Evolutionary conservation across 2,329 filamentous ascomycete species (phyloP).

Genomic region (Aspergillus proliferans): DNA sequence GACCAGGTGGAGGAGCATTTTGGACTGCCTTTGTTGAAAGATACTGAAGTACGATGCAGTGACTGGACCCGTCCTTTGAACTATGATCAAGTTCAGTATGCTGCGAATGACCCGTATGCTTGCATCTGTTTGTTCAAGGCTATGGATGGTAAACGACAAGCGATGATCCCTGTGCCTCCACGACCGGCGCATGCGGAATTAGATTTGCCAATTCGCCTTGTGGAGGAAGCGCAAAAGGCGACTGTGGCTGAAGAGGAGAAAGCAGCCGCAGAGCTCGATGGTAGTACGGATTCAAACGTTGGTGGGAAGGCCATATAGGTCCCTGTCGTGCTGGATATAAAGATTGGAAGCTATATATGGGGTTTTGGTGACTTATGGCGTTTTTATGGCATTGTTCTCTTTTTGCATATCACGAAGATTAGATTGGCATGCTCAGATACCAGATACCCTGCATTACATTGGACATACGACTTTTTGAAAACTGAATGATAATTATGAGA

Average conservation of each 20-base stretch:
- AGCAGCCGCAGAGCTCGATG: background rate
- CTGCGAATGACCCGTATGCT: constrained; percentile 79
- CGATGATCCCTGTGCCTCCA: constrained; percentile 64
- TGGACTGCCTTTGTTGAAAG: constrained; percentile 70
- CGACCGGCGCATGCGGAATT: constrained; percentile 64
- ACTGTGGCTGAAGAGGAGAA: background rate
- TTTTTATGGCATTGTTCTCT: background rate
- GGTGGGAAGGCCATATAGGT: background rate
- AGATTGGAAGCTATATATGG: background rate
- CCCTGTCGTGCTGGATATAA: background rate
- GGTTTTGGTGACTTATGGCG: background rate
- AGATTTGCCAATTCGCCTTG: constrained; percentile 51
- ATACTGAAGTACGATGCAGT: constrained; percentile 59
- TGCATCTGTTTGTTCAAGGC: constrained; percentile 65
- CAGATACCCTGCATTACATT: background rate
- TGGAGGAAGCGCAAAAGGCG: background rate
- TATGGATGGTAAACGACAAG: constrained; percentile 62
- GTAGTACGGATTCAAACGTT: background rate
- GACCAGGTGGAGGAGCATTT: constrained; percentile 65
- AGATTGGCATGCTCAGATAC: background rate
- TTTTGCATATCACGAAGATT: background rate
- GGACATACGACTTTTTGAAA: background rate
- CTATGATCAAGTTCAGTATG: constrained; percentile 63
- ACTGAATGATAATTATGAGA: background rate
- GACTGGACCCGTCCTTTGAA: constrained; percentile 65